Base-by-base conservation (phyloP, 2,329 filamentous ascomycete species). In the Fusarium haematococcum region DNA sequence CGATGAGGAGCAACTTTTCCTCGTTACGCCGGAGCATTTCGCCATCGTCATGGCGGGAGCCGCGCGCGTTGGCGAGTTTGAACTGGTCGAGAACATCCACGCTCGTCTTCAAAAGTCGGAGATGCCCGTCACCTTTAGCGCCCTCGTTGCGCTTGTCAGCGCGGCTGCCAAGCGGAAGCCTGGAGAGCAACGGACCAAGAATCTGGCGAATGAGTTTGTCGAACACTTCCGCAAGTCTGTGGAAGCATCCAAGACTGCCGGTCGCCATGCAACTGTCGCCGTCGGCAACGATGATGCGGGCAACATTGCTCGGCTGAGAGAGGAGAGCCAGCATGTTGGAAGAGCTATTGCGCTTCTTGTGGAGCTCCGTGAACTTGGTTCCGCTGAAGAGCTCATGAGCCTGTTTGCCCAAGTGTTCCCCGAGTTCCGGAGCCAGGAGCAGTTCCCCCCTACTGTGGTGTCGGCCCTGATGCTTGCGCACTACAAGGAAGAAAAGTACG, bases 401-500 rank as follows among this genome's bases (percentile, higher is more conserved):
- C 79, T 89, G 58, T 93, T 90, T 76, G 81, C 83, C 33, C 80
- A 81, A 54, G 76, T 85, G 23, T 83, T 86, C 32, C 83, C 83
- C 1, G 70, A 82, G 20, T 77, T 79, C 37, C 74, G 81, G 50
- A 69, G 70, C 52, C 66, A 79, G 16, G 79, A 83, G 11, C 70
- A 81, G 1, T 83, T 89, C 18, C 89, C 91, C 0, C 82, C 90
- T 4, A 81, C 84, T 18, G 83, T 95, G 64, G 83, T 94, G 25
- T 86, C 87, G 59, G 88, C 91, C 10, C 82, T 96, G 67, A 95
- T 98, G 92, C 84, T 87, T 25, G 87, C 90, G 1, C 88, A 93
- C 78, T 84, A 90, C 50, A 84, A 86, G 61, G 88, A 91, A 20
- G 83, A 86, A 43, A 86, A 91, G 25, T 88, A 90, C 74, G 84